A percentile compares a stretch with the other conserved stretches of the same genome.
These are phyloP conservation scores for Sporobolomyces pararoseus DNA, from an alignment of 768 basidiomycete genomes.

Conservation along the genomic window DNA sequence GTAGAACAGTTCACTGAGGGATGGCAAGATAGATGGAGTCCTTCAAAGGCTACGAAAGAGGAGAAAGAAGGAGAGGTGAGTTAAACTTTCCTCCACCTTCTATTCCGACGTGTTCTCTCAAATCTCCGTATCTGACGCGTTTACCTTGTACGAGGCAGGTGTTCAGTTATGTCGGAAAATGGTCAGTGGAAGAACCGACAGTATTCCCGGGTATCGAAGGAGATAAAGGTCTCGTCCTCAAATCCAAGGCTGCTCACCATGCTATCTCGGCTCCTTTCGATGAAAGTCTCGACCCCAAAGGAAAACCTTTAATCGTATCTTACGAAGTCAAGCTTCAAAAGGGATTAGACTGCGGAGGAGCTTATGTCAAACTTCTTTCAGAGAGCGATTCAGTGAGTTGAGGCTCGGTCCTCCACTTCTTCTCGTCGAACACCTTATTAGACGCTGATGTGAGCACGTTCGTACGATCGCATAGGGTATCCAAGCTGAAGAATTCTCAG, in stretches of 20 bases:
- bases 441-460: too few relatives aligned
- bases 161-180: conserved; percentile 94
- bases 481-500: conserved; percentile 90
- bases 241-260: conserved; percentile 95
- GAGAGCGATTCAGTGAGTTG: conserved; percentile 50
- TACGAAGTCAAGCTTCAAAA: conserved; percentile 99
- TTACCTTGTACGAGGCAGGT: too few relatives aligned
- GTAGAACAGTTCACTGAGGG: conserved; percentile 86
- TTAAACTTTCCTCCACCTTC: conserved; percentile 18
- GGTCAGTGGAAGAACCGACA: conserved; percentile 85
- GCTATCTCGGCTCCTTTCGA: conserved; percentile 93
- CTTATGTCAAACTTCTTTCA: conserved; percentile 87
- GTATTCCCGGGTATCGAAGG: conserved; percentile 69
- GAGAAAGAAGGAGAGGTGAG: conserved; percentile 82
- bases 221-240: conserved; percentile 88
- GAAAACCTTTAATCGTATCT: conserved; percentile 86
- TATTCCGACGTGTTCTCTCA: not conserved
- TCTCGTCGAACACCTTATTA: not conserved
- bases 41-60: conserved; percentile 97
- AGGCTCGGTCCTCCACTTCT: conserved; percentile 51
- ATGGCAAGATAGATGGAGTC: conserved; percentile 90
- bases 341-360: conserved; percentile 90
- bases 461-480: too few relatives aligned
- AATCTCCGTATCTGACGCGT: not conserved
- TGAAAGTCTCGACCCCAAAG: conserved; percentile 67